Base-by-base conservation (phyloP, 139 green algal species). In the Chlamydomonas sp. region DNA sequence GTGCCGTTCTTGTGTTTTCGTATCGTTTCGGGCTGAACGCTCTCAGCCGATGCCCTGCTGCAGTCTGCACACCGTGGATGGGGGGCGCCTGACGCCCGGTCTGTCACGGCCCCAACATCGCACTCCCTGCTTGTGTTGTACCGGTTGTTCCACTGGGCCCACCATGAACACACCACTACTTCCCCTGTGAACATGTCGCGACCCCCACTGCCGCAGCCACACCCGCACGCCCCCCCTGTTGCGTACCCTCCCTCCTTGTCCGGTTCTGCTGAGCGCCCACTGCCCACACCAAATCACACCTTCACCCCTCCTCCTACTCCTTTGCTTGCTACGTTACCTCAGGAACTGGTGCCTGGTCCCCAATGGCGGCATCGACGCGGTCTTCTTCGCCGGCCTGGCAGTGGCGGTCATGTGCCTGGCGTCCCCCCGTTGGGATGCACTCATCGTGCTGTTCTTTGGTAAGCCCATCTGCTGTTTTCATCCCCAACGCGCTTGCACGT, bases 351-450 rank as follows among this genome's bases (percentile, higher is more conserved):
- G 64, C 62, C 62, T 90, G 63, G 20, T 85, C 6, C 88, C 86
- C 7, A 62, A 90, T 76, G 89, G 89, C 67, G 89, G 89, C 49
- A 72, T n/a, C 57, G 89, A 91, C 77, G 89, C 89, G 0, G 72
- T 91, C 63, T 90, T 91, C 78, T 91, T 91, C 16, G 89, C 84
- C 5, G 89, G 20, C 10, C 4, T 89, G 63, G 89, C 79, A 17
- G 88, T 91, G 6, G 49, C 80, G 57, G 73, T 63, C 20, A 89
- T 91, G 89, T 91, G 77, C 49, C 12, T 91, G 84, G 89, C 84
- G 15, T 87, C 69, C 60, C 84, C 89, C 1, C 78, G 84, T 1
- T 91, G 89, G 89, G 89, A 91, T 73, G 89, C 89, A 7, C 71
- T 91, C 63, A 77, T 89, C 16, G 64, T 79, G 69, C 84, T 91